Conservation (phyloP, 139 green algal genomes). For the Prasinococcaceae sp. region DNA sequence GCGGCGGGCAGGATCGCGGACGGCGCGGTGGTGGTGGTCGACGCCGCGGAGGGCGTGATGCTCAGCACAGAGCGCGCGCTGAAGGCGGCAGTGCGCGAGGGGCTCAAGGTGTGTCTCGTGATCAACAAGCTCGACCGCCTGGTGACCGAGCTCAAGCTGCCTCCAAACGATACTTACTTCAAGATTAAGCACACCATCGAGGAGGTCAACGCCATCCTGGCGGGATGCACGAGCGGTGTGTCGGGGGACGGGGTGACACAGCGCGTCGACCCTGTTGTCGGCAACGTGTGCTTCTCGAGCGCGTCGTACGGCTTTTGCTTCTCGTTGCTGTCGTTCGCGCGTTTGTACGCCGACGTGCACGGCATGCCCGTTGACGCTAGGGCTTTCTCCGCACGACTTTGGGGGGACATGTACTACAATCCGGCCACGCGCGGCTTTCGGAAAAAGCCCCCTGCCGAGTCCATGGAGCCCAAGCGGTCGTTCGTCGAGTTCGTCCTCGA, state of each 20-base stretch:
- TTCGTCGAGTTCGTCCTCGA: constrained; percentile 95
- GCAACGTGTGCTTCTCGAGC: constrained; percentile 78
- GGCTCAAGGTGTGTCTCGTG: constrained; percentile 64
- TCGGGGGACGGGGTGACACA: constrained; percentile 1
- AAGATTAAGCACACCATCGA: constrained; percentile 93
- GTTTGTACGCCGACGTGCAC: constrained; percentile 58
- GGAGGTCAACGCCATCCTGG: constrained; percentile 62
- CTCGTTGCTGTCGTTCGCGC: constrained; percentile 55
- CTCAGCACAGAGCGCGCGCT: constrained; percentile 66
- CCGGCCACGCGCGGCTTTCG: constrained; percentile 59
- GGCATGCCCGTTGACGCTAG: constrained; percentile 23
- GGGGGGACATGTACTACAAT: constrained; percentile 90
- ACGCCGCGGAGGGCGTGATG: constrained; percentile 91
- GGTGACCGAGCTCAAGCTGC: constrained; percentile 95
- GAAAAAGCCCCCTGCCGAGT: constrained; percentile 37
- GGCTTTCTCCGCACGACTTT: constrained; percentile 63
- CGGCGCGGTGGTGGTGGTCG: constrained; percentile 51
- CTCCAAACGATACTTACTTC: constrained; percentile 90
- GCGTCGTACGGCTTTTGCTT: constrained; percentile 64
- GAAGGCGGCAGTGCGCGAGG: constrained; percentile 67
- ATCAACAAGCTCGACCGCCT: constrained; percentile 93
- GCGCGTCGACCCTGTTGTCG: constrained; percentile 58
- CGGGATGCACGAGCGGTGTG: background rate
- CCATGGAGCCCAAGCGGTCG: constrained; percentile 51
- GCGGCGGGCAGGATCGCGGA: constrained; percentile 27